Conservation (phyloP, 1,139 yeast genomes). For the Diutina rugosa region DNA sequence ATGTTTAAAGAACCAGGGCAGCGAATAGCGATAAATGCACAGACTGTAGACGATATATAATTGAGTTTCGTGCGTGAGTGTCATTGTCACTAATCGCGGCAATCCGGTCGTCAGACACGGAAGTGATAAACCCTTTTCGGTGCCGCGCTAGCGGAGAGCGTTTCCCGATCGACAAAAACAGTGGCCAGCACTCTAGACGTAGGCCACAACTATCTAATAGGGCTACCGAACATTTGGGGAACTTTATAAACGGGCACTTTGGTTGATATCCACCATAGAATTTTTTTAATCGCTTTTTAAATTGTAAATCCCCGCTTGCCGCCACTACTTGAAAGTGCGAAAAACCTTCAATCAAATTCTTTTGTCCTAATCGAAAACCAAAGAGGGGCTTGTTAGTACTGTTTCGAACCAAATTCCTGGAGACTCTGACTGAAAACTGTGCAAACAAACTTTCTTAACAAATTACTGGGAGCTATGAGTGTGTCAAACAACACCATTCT, state of each 20-base stretch:
- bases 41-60: not conserved
- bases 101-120: not conserved
- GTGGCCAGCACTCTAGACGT: not conserved
- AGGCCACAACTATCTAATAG: not conserved
- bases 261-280: not conserved
- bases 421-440: not conserved
- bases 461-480: not conserved
- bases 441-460: not conserved
- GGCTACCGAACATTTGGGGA: too few relatives aligned
- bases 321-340: not conserved
- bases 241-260: not conserved
- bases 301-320: not conserved
- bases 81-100: not conserved
- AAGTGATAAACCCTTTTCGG: not conserved
- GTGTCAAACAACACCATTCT: constrained; percentile 17
- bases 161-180: not conserved
- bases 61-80: not conserved
- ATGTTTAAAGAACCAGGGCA: not conserved
- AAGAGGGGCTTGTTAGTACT: not conserved
- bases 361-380: not conserved
- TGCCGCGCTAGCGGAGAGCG: not conserved
- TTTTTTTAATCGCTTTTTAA: not conserved
- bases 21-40: not conserved
- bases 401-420: not conserved
- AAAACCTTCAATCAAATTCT: not conserved